Base-by-base conservation (phyloP, 495 filamentous ascomycete species). In the Lophium mytilinum region DNA sequence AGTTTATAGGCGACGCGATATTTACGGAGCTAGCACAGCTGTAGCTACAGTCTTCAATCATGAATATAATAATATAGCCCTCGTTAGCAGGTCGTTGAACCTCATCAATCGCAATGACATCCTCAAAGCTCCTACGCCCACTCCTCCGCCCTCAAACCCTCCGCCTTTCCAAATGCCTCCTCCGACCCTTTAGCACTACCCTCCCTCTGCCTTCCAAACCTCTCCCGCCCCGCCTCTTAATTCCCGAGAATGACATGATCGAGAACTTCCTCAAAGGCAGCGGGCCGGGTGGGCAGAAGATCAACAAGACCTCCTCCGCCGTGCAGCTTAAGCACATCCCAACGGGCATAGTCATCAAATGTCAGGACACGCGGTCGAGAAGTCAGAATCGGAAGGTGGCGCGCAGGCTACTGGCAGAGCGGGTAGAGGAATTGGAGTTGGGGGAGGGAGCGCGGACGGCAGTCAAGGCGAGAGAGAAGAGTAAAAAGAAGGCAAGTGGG, bases 241-340 rank as follows among this genome's bases (percentile, higher is more conserved):
- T 95, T 59, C 73, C 82, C 11, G 91, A 96, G 61, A 74, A 76
- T 33, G 89, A 96, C 49, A 80, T 97, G 56, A 81, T 81, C 37
- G 85, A 95, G 62, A 78, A 79, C 43, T 98, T 93, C 73, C 79
- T 98, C 24, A 95, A 90, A 68, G 93, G 93, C 66, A 87, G 81
- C 64, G 93, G 93, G 10, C 93, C 93, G 1, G 93, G 93, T 46
- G 93, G 93, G 0, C 93, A 98, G 71, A 97, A 97, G 71, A 97
- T 96, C 72, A 98, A 98, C 75, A 98, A 98, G 85, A 97, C 93
- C 19, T 84, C 83, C 61, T 96, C 89, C 9, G 93, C 93, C 46
- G 93, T 97, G 39, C 94, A 98, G 67, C 78, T 98, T 24, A 91
- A 83, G 55, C 93, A 98, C 73, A 72, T 87, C 18, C 89, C 91